phyloP scores from a whole-genome alignment of 345 rosid genomes.

The Rhizophora mangle region DNA sequence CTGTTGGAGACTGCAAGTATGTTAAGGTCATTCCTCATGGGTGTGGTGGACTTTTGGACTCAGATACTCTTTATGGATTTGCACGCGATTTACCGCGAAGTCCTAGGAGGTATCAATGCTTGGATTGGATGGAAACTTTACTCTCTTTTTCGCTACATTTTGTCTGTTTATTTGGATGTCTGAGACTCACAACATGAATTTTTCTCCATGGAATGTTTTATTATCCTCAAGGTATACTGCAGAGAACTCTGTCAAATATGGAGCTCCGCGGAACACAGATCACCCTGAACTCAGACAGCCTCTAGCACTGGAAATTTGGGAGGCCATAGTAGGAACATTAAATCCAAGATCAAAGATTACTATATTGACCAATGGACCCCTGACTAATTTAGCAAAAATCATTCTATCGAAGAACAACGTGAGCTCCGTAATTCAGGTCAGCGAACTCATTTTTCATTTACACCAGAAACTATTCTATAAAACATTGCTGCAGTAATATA shows the following conservation, averaged over 20 bases:
- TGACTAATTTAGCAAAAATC: slow-evolving; percentile 73
- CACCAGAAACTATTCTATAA: not conserved
- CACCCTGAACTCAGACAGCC: slow-evolving; percentile 74
- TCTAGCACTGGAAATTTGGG: slow-evolving; percentile 69
- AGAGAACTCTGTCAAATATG: slow-evolving; percentile 51
- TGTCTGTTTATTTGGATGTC: not conserved
- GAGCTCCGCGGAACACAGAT: slow-evolving; percentile 74
- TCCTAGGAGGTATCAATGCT: slow-evolving; percentile 60
- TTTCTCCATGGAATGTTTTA: not conserved
- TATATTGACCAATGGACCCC: slow-evolving; percentile 71
- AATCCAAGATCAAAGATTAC: slow-evolving; percentile 55
- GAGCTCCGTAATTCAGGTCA: slow-evolving; percentile 56
- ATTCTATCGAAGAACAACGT: slow-evolving; percentile 36
- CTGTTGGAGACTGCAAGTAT: slow-evolving; percentile 82
- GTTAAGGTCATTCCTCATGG: slow-evolving; percentile 69
- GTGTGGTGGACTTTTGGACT: slow-evolving; percentile 78
- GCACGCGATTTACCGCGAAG: slow-evolving; percentile 79
- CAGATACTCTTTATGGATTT: slow-evolving; percentile 85
- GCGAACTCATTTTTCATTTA: not conserved
- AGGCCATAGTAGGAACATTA: slow-evolving; percentile 34
- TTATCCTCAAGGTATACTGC: slow-evolving; percentile 61
- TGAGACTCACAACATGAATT: slow-evolving; percentile 6
- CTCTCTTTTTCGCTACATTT: not conserved
- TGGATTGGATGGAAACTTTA: not conserved
- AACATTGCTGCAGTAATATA: not conserved